Evolutionary conservation across 176 grass and related monocot species (phyloP), one percentile per base, ranked within the genome.

Genomic region (Eleusine coracana): DNA sequence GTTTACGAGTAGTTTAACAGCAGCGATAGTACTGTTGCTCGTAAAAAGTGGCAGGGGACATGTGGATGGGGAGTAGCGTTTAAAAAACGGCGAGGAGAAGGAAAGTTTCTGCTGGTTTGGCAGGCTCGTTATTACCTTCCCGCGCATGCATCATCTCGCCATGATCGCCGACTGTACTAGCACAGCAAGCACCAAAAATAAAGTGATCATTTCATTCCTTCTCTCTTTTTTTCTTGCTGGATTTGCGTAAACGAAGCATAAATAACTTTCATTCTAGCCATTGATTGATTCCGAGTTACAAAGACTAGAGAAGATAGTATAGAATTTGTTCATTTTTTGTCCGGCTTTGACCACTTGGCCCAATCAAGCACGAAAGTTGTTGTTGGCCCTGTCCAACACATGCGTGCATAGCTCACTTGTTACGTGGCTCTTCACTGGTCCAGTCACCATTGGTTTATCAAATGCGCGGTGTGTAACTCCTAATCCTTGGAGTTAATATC

Each of bases 111-210:
- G 60, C 68, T 16, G 38, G 49, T 38, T 56, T 34, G 81, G 54
- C 48, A 70, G 80, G 75, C 74, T 71, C 61, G 67, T 67, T 55
- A 80, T 88, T 87, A 46, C 65, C 38, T 11, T 2, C 21, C 68
- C 42, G 31, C 50, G 23, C 82, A 65, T 89, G 87, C 79, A 39
- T 36, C 82, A 18, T 68, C 66, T 17, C 67, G 69, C 55, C 84
- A 89, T 87, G 74, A 89, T 86, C 92, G 74, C 73, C 59, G 74
- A 29, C 56, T 73, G 54, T 63, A 71, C 70, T 75, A 74, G 85
- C 86, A 79, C 76, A 85, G 42, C 15, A 34, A 46, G 68, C 80
- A 51, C 59, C 66, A 10, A 28, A 28, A 84, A 84, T 13, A 62
- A 64, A 73, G 52, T 31, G 56, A 48, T 44, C 41, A 66, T 80